phyloP scores from a whole-genome alignment of 371 early-diverging fungal genomes.

The Ordospora colligata region DNA sequence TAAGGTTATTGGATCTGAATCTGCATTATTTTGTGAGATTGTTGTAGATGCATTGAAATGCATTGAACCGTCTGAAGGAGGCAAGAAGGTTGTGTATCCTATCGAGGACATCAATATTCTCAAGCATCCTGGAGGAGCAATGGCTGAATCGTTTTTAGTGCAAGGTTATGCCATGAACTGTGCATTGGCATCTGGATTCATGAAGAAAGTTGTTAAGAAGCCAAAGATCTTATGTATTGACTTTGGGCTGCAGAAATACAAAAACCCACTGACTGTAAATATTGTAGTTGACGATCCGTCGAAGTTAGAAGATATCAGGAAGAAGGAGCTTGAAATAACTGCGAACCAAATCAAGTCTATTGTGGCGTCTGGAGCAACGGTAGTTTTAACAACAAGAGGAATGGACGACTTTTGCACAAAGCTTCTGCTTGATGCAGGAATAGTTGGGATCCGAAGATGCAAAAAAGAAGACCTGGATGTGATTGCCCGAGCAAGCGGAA shows the following conservation, averaged over 20 bases:
- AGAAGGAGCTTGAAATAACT: constrained; percentile 84
- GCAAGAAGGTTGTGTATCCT: constrained; percentile 81
- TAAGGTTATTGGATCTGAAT: constrained; percentile 83
- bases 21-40: constrained; percentile 84
- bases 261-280: constrained; percentile 91
- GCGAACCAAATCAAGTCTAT: constrained; percentile 86
- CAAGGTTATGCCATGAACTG: constrained; percentile 94
- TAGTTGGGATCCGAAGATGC: constrained; percentile 86
- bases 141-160: constrained; percentile 76
- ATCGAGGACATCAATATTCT: constrained; percentile 93
- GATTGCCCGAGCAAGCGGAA: constrained; percentile 90
- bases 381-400: constrained; percentile 93
- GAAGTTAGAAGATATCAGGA: constrained; percentile 88
- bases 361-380: constrained; percentile 85
- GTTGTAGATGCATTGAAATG: constrained; percentile 84
- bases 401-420: constrained; percentile 96
- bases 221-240: constrained; percentile 97
- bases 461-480: constrained; percentile 90
- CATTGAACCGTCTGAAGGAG: constrained; percentile 72
- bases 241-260: constrained; percentile 94
- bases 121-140: constrained; percentile 92
- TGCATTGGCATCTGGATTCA: constrained; percentile 72
- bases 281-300: constrained; percentile 93
- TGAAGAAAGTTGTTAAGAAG: constrained; percentile 61
- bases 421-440: constrained; percentile 80